phyloP scores from a whole-genome alignment of 2,329 filamentous ascomycete species.

The Zasmidium cellare region DNA sequence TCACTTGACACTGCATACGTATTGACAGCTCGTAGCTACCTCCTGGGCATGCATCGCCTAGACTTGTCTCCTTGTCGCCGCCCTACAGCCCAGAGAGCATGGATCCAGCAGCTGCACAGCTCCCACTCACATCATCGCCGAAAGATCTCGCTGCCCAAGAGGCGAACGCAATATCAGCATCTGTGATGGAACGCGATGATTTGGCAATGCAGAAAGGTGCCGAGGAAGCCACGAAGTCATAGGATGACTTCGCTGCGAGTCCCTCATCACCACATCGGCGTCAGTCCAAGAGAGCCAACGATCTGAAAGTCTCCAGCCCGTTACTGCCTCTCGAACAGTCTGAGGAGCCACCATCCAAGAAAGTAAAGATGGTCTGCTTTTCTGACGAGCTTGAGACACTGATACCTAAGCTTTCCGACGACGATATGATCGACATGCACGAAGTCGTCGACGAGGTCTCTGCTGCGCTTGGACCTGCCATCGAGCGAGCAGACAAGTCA shows the following conservation, averaged over 20 bases:
- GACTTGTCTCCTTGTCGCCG: constrained; percentile 48
- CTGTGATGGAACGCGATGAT: constrained; percentile 34
- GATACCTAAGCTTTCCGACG: constrained; percentile 32
- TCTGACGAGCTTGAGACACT: constrained; percentile 37
- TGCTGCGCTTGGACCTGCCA: constrained; percentile 33
- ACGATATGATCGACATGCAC: constrained; percentile 18
- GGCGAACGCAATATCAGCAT: constrained; percentile 27
- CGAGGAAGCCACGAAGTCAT: constrained; percentile 13
- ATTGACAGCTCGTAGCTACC: constrained; percentile 33
- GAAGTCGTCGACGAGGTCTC: constrained; percentile 31
- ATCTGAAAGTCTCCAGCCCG: constrained; percentile 49
- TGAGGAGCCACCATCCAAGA: constrained; percentile 39
- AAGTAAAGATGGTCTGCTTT: constrained; percentile 43
- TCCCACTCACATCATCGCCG: constrained; percentile 34
- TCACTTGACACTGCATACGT: not conserved
- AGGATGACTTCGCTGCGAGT: not conserved
- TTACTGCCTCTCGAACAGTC: constrained; percentile 41
- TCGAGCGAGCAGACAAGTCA: constrained; percentile 39
- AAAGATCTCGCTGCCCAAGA: constrained; percentile 30
- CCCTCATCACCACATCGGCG: constrained; percentile 35
- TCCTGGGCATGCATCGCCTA: constrained; percentile 44
- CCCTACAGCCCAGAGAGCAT: constrained; percentile 35
- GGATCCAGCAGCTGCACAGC: constrained; percentile 15
- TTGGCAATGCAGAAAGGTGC: constrained; percentile 19
- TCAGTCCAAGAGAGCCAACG: constrained; percentile 32